Evolutionary conservation across 306 rosid genomes (phyloP).

Genomic region (Astragalus membranaceus): DNA sequence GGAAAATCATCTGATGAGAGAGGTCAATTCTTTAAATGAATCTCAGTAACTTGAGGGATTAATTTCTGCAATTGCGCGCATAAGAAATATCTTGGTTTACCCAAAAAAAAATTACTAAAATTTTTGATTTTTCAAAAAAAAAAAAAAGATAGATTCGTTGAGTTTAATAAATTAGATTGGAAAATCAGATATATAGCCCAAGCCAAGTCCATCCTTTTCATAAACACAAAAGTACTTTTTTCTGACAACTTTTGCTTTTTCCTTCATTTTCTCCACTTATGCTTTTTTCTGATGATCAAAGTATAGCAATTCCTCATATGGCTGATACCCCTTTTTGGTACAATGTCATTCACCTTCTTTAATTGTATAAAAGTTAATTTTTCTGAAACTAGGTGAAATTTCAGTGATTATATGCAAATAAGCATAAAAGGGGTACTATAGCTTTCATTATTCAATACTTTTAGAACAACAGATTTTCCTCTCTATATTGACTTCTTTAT

Average conservation of each 20-base stretch:
- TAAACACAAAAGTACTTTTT: constrained; percentile 40
- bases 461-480: constrained; percentile 6
- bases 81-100: too few relatives aligned
- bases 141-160: not conserved
- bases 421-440: not conserved
- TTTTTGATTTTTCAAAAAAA: too few relatives aligned
- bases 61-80: too few relatives aligned
- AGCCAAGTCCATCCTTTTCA: constrained; percentile 24
- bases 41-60: too few relatives aligned
- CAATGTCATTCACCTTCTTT: constrained; percentile 24
- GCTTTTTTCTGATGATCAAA: constrained; percentile 27
- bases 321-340: constrained; percentile 14
- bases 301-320: constrained; percentile 19
- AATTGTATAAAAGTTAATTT: constrained; percentile 14
- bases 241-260: constrained; percentile 47
- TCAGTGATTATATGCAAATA: constrained; percentile 10
- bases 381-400: constrained; percentile 9
- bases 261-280: constrained; percentile 31
- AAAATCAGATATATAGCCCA: constrained; percentile 19
- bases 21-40: too few relatives aligned
- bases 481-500: not conserved
- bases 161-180: constrained; percentile 23
- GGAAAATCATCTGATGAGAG: too few relatives aligned
- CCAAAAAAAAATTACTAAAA: too few relatives aligned
- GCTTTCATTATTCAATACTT: constrained; percentile 2